Evolutionary conservation across 768 basidiomycete genomes (phyloP).

Genomic region (Boletus vinaceobasis): DNA sequence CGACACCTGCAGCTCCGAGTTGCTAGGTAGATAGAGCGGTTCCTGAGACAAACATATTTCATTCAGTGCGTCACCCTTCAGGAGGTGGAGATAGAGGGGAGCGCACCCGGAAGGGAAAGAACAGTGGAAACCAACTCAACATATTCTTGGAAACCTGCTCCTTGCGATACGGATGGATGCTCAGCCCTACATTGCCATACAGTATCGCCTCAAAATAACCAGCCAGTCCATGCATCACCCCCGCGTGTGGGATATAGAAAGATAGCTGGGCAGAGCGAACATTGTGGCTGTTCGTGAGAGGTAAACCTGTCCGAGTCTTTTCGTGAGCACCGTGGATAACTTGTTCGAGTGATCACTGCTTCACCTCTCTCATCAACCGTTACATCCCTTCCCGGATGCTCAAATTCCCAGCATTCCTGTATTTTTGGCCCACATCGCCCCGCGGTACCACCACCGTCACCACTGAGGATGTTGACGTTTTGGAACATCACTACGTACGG

Average conservation of each 20-base stretch:
- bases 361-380: slow-evolving; percentile 70
- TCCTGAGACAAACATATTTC: slow-evolving; percentile 48
- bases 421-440: slow-evolving; percentile 77
- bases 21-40: slow-evolving; percentile 88
- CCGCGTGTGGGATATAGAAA: slow-evolving; percentile 94
- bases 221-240: slow-evolving; percentile 88
- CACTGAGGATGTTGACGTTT: slow-evolving; percentile 86
- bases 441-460: slow-evolving; percentile 56
- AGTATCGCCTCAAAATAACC: slow-evolving; percentile 96
- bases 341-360: slow-evolving; percentile 5
- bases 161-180: slow-evolving; percentile 89
- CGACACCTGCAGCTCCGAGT: slow-evolving; percentile 88
- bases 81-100: neutral
- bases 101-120: slow-evolving; percentile 87
- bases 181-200: slow-evolving; percentile 86
- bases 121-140: slow-evolving; percentile 99
- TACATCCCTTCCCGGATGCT: slow-evolving; percentile 83
- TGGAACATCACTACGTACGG: slow-evolving; percentile 99
- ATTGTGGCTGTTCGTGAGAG: slow-evolving; percentile 95
- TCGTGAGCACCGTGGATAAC: slow-evolving; percentile 7
- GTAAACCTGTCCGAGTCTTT: slow-evolving; percentile 68
- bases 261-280: slow-evolving; percentile 78
- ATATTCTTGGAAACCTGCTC: slow-evolving; percentile 89
- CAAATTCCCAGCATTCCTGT: slow-evolving; percentile 98
- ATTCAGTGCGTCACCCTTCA: neutral